These are phyloP conservation scores for Eimeria sp. DNA, from an alignment of 169 alveolate genomes.

Conservation along the genomic window DNA sequence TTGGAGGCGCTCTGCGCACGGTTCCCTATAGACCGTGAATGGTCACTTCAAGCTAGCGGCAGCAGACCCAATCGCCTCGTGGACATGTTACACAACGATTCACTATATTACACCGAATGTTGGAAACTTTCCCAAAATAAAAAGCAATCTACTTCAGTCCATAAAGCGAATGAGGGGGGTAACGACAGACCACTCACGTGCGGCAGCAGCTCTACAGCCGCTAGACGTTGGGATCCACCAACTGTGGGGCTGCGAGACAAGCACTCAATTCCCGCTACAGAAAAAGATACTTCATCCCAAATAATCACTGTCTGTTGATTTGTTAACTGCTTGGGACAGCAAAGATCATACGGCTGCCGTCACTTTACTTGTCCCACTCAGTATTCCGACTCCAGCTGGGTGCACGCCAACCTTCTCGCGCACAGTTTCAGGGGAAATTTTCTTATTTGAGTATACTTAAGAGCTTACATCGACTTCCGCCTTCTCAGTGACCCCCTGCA, in stretches of 20 bases:
- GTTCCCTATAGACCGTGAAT: slow-evolving; percentile 33
- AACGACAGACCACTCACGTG: neutral
- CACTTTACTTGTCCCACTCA: neutral
- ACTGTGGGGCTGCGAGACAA: slow-evolving; percentile 55
- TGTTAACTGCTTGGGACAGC: neutral
- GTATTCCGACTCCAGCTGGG: neutral
- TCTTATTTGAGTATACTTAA: neutral
- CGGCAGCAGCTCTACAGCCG: neutral
- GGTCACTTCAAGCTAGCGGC: slow-evolving; percentile 13
- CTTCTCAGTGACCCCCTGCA: neutral
- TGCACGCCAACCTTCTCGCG: no score
- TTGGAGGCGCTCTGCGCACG: neutral
- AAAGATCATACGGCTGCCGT: neutral
- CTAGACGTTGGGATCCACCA: slow-evolving; percentile 28
- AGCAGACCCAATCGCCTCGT: neutral
- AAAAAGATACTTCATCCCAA: neutral
- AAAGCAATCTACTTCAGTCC: neutral
- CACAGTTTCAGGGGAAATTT: neutral
- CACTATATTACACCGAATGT: no score
- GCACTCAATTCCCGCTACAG: neutral
- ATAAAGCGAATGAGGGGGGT: neutral
- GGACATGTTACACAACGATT: neutral
- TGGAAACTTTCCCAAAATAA: neutral
- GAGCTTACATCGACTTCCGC: neutral
- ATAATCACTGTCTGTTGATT: neutral